phyloP scores from a whole-genome alignment of 2,329 filamentous ascomycete species.

The Sporothrix mexicana region DNA sequence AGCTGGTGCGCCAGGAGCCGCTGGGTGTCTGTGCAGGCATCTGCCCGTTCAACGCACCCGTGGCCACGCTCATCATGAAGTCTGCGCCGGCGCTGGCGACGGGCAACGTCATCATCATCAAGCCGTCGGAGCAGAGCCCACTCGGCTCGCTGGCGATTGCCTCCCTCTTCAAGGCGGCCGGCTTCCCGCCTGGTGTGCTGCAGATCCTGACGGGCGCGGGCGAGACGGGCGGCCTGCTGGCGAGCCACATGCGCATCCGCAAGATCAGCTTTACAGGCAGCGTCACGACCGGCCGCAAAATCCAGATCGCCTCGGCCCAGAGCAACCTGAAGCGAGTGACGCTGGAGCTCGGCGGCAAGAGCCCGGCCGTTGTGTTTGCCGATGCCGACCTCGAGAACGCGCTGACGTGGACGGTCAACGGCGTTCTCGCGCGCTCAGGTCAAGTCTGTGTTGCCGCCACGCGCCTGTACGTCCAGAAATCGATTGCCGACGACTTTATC shows the following conservation, averaged over 20 bases:
- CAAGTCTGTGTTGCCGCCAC: constrained; percentile 57
- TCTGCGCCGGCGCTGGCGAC: constrained; percentile 65
- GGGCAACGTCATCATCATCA: constrained; percentile 61
- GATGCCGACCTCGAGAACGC: constrained; percentile 63
- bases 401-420: constrained; percentile 52
- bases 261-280: constrained; percentile 69
- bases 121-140: constrained; percentile 63
- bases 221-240: constrained; percentile 34
- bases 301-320: constrained; percentile 64
- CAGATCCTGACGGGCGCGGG: constrained; percentile 71
- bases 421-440: constrained; percentile 51
- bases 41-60: constrained; percentile 49
- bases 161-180: constrained; percentile 68
- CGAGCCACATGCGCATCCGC: constrained; percentile 50
- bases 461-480: constrained; percentile 52
- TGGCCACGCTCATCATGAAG: constrained; percentile 71
- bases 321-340: constrained; percentile 66
- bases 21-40: constrained; percentile 32
- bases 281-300: constrained; percentile 61
- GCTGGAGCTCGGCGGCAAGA: constrained; percentile 65
- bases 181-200: constrained; percentile 71
- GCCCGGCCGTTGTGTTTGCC: constrained; percentile 63
- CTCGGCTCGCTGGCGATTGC: constrained; percentile 62
- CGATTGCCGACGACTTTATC: constrained; percentile 42
- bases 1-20: constrained; percentile 29